phyloP scores from a whole-genome alignment of 495 filamentous ascomycete genomes.

The Annulohypoxylon nitens region DNA sequence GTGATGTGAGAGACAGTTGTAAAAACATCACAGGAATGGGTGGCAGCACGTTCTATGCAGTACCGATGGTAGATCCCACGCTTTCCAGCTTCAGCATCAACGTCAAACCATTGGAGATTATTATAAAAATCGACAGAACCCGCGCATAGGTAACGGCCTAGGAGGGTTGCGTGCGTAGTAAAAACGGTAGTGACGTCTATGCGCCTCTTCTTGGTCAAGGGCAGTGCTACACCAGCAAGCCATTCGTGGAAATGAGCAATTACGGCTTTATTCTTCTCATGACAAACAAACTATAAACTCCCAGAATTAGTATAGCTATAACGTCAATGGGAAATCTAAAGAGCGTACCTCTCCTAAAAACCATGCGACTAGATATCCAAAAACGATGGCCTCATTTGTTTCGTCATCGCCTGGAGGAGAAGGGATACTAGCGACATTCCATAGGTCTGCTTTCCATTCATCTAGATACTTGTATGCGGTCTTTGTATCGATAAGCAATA shows the following conservation, averaged over 20 bases:
- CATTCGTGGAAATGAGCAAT: constrained; percentile 99
- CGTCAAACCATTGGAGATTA: constrained; percentile 96
- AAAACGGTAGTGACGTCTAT: constrained; percentile 99
- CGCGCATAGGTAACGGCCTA: constrained; percentile 95
- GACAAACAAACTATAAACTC: constrained; percentile 82
- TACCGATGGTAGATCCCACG: constrained; percentile 99
- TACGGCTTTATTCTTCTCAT: constrained; percentile 89
- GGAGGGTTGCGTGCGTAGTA: constrained; percentile 94
- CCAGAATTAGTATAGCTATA: constrained; percentile 34
- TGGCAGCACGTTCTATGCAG: constrained; percentile 94
- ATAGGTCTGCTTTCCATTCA: constrained; percentile 97
- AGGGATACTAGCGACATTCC: constrained; percentile 92
- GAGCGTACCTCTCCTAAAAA: constrained; percentile 91
- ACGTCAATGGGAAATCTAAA: background rate
- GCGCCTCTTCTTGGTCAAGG: constrained; percentile 88
- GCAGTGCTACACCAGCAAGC: constrained; percentile 96
- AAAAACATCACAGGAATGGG: constrained; percentile 94
- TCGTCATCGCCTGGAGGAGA: constrained; percentile 91
- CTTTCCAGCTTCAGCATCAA: constrained; percentile 96
- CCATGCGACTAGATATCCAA: constrained; percentile 97
- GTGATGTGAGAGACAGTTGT: constrained; percentile 99
- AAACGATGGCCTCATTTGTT: constrained; percentile 97
- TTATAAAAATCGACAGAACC: constrained; percentile 99
- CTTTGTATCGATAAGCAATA: constrained; percentile 93
- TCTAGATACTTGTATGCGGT: constrained; percentile 91